Conservation (phyloP, 805 yeast species). For the Lachancea quebecensis region DNA sequence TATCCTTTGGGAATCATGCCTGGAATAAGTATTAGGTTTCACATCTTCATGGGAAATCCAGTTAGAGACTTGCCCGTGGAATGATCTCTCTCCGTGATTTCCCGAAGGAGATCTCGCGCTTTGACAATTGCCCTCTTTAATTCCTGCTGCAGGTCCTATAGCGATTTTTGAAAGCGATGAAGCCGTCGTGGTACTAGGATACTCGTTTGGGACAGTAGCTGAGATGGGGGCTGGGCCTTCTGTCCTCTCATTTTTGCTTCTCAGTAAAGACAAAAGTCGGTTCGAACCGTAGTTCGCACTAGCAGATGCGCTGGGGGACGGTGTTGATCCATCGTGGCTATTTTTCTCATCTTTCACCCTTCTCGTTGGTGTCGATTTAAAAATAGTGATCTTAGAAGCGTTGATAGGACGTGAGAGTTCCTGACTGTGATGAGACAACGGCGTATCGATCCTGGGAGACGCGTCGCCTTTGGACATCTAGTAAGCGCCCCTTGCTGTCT, state of each 20-base stretch:
- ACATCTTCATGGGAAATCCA: not conserved
- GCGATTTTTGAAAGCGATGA: too few species aligned
- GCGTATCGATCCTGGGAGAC: not conserved
- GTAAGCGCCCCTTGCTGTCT: not conserved
- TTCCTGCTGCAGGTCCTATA: too few species aligned
- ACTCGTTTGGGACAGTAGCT: too few species aligned
- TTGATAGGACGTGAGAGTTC: not conserved
- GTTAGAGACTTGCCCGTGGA: not conserved
- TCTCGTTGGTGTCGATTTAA: constrained; percentile 6
- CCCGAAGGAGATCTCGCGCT: too few species aligned
- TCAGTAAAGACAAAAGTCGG: not conserved
- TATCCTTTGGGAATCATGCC: not conserved
- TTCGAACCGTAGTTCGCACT: not conserved
- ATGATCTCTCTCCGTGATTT: not conserved
- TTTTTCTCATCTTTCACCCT: not conserved
- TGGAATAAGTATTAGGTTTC: not conserved
- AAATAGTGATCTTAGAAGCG: constrained; percentile 3
- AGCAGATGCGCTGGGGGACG: not conserved
- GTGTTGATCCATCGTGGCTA: not conserved
- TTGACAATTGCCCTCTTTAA: too few species aligned
- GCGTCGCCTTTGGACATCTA: constrained; percentile 1
- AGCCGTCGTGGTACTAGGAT: too few species aligned
- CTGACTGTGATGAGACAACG: not conserved
- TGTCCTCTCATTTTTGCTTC: not conserved
- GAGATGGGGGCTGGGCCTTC: not conserved